These are phyloP conservation scores for Coemansia aciculifera DNA, from an alignment of 192 early-diverging fungal genomes.

Conservation along the genomic window DNA sequence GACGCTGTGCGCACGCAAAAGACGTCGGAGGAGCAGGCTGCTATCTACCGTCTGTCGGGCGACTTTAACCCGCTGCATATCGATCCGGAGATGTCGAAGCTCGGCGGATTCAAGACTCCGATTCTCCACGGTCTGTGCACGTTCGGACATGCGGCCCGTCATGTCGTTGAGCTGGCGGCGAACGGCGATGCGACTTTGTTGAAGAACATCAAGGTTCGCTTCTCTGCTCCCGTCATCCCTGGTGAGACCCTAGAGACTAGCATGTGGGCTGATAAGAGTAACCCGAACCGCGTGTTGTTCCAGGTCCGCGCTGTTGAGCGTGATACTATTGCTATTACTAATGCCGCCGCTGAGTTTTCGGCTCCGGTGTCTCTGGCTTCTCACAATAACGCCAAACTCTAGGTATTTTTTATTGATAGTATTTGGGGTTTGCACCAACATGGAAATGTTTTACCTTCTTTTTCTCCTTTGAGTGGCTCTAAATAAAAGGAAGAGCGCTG, in stretches of 20 bases:
- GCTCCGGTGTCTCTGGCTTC: constrained; percentile 23
- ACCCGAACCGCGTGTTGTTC: constrained; percentile 89
- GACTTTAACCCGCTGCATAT: constrained; percentile 98
- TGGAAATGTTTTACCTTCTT: background rate
- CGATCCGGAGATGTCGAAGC: constrained; percentile 88
- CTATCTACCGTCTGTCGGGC: constrained; percentile 92
- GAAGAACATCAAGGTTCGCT: constrained; percentile 89
- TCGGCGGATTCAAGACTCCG: constrained; percentile 95
- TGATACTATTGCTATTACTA: constrained; percentile 83
- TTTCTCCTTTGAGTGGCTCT: background rate
- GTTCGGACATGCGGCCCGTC: constrained; percentile 90
- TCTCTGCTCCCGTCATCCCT: constrained; percentile 87
- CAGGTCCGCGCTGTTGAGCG: constrained; percentile 93
- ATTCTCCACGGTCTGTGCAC: constrained; percentile 97
- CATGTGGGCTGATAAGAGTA: constrained; percentile 80
- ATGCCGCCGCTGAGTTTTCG: constrained; percentile 86
- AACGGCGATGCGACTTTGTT: constrained; percentile 65
- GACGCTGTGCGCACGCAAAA: constrained; percentile 84
- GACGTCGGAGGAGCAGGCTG: constrained; percentile 89
- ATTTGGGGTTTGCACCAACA: background rate
- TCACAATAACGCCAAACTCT: constrained; percentile 29
- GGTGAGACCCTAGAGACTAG: constrained; percentile 97
- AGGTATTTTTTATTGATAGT: background rate
- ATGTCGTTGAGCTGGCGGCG: constrained; percentile 78
- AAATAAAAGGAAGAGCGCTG: no score